phyloP scores from a whole-genome alignment of 768 basidiomycete species.

The Boletus sensibilis region DNA sequence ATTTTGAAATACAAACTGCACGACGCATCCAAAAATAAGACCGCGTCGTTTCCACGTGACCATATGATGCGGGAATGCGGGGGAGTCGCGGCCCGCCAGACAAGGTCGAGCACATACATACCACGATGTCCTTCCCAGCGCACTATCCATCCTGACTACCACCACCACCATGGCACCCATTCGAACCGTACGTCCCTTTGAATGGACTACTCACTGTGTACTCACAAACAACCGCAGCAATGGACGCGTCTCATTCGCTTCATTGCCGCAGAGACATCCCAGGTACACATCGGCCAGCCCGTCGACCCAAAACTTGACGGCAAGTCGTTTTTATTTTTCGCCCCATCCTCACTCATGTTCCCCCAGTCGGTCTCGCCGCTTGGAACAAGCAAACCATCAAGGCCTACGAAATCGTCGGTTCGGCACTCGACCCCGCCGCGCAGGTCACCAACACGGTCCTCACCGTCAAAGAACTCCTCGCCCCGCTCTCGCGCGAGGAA shows the following conservation, averaged over 20 bases:
- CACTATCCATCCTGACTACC: background rate
- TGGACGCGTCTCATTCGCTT: conserved; percentile 86
- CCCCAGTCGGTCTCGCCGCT: conserved; percentile 58
- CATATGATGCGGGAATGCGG: conserved; percentile 19
- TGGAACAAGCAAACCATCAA: conserved; percentile 54
- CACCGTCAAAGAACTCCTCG: conserved; percentile 69
- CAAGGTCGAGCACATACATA: conserved; percentile 1
- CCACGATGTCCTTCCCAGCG: conserved; percentile 1
- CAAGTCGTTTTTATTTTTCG: conserved; percentile 22
- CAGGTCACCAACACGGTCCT: conserved; percentile 61
- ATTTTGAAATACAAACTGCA: background rate
- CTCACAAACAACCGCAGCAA: conserved; percentile 17
- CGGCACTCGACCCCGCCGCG: conserved; percentile 63
- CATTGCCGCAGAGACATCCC: conserved; percentile 69
- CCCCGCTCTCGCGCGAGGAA: conserved; percentile 65
- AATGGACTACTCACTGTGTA: background rate
- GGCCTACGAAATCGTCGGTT: conserved; percentile 71
- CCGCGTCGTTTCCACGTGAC: conserved; percentile 34
- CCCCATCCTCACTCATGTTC: background rate
- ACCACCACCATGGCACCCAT: conserved; percentile 53
- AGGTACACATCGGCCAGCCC: conserved; percentile 77
- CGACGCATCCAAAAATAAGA: background rate
- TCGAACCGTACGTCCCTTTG: conserved; percentile 43
- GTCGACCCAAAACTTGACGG: conserved; percentile 66
- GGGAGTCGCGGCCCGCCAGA: conserved; percentile 4